Evolutionary conservation across 768 basidiomycete species (phyloP).

Genomic region (Pisolithus sp.): DNA sequence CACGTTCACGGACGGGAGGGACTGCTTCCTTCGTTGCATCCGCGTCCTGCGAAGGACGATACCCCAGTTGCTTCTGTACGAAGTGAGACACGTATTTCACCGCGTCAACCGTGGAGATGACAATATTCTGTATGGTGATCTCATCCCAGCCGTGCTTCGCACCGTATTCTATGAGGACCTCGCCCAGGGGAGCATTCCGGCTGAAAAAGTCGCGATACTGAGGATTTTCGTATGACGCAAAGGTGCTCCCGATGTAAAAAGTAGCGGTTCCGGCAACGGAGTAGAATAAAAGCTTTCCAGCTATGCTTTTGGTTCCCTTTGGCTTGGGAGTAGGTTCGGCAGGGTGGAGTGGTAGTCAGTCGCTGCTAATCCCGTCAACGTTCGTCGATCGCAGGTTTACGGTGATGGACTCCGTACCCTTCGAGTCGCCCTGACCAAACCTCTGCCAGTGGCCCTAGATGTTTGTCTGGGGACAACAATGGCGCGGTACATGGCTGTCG

Average conservation of each 20-base stretch:
- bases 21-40: constrained; percentile 30
- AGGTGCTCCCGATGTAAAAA: constrained; percentile 80
- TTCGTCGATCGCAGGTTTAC: neutral
- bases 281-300: constrained; percentile 60
- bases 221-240: constrained; percentile 70
- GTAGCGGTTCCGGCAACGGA: constrained; percentile 62
- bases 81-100: constrained; percentile 45
- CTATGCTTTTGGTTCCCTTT: constrained; percentile 47
- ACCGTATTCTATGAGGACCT: constrained; percentile 72
- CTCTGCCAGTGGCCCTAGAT: constrained; percentile 39
- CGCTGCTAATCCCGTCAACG: constrained; percentile 36
- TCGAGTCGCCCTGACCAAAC: constrained; percentile 45
- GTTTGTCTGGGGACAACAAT: constrained; percentile 51
- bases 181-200: constrained; percentile 71
- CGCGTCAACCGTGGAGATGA: constrained; percentile 47
- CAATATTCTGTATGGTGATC: constrained; percentile 54
- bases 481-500: constrained; percentile 43
- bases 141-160: constrained; percentile 77
- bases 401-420: constrained; percentile 41
- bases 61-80: constrained; percentile 37
- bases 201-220: constrained; percentile 84
- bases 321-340: constrained; percentile 26
- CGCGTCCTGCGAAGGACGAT: constrained; percentile 33
- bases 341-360: constrained; percentile 42
- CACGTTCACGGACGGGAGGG: constrained; percentile 28